These are phyloP conservation scores for Pythium scleroteichum DNA, from an alignment of 352 stramenopile genomes.

Conservation along the genomic window DNA sequence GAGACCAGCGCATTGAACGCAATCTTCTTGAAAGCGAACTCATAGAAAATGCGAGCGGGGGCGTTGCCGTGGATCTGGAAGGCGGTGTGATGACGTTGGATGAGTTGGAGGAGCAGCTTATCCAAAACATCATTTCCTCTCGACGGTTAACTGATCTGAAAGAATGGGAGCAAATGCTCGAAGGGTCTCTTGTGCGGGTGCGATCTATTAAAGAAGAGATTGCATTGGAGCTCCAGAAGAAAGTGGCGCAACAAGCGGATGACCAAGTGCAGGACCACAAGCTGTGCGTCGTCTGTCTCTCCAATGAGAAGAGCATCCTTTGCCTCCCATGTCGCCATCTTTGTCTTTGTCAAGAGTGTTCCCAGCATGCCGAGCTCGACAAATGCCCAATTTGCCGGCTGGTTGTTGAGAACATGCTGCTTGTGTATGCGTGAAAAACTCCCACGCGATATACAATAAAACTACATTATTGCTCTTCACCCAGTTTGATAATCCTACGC, in stretches of 20 bases:
- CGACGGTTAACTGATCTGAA: slow-evolving; percentile 60
- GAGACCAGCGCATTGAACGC: slow-evolving; percentile 30
- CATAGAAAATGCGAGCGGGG: not conserved
- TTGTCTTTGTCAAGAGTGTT: slow-evolving; percentile 78
- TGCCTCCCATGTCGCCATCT: slow-evolving; percentile 82
- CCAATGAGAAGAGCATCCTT: slow-evolving; percentile 82
- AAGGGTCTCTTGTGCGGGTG: slow-evolving; percentile 55
- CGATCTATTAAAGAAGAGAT: slow-evolving; percentile 72
- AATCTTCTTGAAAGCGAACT: slow-evolving; percentile 21
- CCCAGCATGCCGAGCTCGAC: slow-evolving; percentile 61
- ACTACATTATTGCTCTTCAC: too few relatives aligned
- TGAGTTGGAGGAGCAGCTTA: slow-evolving; percentile 31
- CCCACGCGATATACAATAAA: not conserved
- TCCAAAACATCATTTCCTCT: slow-evolving; percentile 32
- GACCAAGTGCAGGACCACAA: slow-evolving; percentile 79
- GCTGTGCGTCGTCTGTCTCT: slow-evolving; percentile 83
- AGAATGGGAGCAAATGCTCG: slow-evolving; percentile 69
- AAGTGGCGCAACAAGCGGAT: slow-evolving; percentile 71
- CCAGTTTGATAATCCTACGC: too few relatives aligned
- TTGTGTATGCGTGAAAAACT: slow-evolving; percentile 71
- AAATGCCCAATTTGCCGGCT: slow-evolving; percentile 86
- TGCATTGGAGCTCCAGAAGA: slow-evolving; percentile 72
- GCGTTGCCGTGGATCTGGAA: slow-evolving; percentile 31
- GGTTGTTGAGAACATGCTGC: slow-evolving; percentile 80
- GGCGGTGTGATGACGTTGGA: slow-evolving; percentile 33